Conservation (phyloP, 75 land plant genomes). For the Selaginella tamariscina region DNA sequence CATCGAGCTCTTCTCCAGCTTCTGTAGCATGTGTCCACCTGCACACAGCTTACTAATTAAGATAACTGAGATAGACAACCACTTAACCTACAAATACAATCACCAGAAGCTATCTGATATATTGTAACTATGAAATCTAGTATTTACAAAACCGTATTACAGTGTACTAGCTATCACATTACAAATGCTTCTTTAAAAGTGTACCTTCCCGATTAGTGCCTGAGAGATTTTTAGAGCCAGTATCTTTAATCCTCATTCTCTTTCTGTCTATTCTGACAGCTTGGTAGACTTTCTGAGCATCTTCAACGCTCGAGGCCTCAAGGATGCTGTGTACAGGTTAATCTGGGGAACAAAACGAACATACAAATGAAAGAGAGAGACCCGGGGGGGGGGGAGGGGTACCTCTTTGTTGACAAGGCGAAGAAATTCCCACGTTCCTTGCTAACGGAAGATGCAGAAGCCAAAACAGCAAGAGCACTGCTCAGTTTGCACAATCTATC, state of each 20-base stretch:
- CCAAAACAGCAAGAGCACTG: conserved; percentile 83
- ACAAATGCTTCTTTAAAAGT: too few relatives aligned
- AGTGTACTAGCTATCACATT: too few relatives aligned
- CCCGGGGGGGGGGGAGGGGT: too few relatives aligned
- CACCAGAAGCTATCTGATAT: too few relatives aligned
- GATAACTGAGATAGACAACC: too few relatives aligned
- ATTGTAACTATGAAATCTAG: too few relatives aligned
- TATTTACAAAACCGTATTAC: too few relatives aligned
- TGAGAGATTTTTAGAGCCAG: conserved; percentile 54
- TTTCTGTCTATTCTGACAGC: conserved; percentile 35
- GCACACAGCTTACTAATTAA: too few relatives aligned
- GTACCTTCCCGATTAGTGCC: conserved; percentile 64
- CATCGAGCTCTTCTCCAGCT: conserved; percentile 96
- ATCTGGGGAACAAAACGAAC: conserved; percentile 36
- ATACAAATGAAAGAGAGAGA: neutral
- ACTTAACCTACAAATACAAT: too few relatives aligned
- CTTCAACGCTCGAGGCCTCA: conserved; percentile 51
- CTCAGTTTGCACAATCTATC: conserved; percentile 86
- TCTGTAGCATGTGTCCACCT: conserved; percentile 97
- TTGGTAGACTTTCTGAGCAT: conserved; percentile 67
- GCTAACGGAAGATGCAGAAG: conserved; percentile 96
- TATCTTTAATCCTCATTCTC: conserved; percentile 30
- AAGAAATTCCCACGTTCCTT: conserved; percentile 81
- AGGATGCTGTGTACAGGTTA: conserved; percentile 68
- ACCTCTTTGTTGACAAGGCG: conserved; percentile 94